A percentile compares a stretch with the other conserved stretches of the same genome.
Evolutionary conservation across 78 protist genomes (phyloP).

Genomic region (Dictyostelium intermedium): DNA sequence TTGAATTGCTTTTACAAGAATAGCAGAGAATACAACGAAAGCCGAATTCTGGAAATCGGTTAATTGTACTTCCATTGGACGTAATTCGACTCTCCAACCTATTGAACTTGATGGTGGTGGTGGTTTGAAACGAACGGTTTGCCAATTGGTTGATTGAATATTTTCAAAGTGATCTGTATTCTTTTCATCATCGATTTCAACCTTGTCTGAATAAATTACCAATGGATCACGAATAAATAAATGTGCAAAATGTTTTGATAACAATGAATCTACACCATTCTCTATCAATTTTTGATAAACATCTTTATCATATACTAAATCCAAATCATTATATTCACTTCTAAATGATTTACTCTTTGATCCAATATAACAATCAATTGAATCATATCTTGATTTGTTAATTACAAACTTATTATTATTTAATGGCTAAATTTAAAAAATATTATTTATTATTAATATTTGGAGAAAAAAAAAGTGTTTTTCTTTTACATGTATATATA

Average conservation of each 20-base stretch:
- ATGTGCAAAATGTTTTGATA: constrained; percentile 95
- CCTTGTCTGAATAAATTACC: constrained; percentile 89
- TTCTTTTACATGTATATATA: neutral
- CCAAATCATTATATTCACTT: constrained; percentile 84
- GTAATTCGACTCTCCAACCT: constrained; percentile 98
- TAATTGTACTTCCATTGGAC: constrained; percentile 94
- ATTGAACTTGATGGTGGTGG: constrained; percentile 88
- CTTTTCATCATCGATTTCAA: constrained; percentile 79
- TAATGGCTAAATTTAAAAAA: constrained; percentile 35
- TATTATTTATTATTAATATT: neutral
- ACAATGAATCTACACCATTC: constrained; percentile 83
- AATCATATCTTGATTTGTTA: constrained; percentile 91
- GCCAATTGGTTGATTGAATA: constrained; percentile 98
- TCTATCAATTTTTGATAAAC: constrained; percentile 63
- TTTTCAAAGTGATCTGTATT: constrained; percentile 94
- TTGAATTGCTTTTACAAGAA: constrained; percentile 84
- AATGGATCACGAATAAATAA: constrained; percentile 97
- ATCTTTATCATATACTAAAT: constrained; percentile 57
- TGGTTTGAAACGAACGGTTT: constrained; percentile 98
- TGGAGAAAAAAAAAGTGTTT: no score
- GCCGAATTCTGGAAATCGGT: constrained; percentile 99
- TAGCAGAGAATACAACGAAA: constrained; percentile 87
- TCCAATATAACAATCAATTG: constrained; percentile 82
- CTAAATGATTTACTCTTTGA: neutral
- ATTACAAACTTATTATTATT: constrained; percentile 28